A percentile compares a stretch with the other conserved stretches of the same genome.
Conservation (phyloP, 108 stramenopile genomes). For the Nitzschia putrida region DNA sequence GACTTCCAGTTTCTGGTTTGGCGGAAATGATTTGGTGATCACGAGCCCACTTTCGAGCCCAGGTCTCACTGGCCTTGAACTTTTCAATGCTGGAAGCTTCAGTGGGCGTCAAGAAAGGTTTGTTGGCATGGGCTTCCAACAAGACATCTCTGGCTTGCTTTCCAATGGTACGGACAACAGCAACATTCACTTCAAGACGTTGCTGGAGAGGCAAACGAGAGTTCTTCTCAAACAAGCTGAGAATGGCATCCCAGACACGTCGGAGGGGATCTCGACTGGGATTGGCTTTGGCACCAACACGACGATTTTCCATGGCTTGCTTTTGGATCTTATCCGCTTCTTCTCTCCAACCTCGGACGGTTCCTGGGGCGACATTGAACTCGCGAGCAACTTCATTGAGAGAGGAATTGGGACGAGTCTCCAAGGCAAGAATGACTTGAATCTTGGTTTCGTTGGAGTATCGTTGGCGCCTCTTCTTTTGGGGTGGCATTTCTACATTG, state of each 20-base stretch:
- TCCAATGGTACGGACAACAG: constrained; percentile 26
- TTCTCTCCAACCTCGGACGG: constrained; percentile 28
- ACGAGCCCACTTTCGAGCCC: constrained; percentile 32
- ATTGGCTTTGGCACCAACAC: constrained; percentile 34
- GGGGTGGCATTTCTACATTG: neutral
- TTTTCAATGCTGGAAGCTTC: constrained; percentile 18
- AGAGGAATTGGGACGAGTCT: constrained; percentile 14
- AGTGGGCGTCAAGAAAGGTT: constrained; percentile 3
- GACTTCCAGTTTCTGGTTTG: constrained; percentile 4
- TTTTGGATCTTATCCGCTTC: constrained; percentile 38
- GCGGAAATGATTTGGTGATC: constrained; percentile 28
- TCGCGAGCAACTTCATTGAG: constrained; percentile 32
- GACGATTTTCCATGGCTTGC: constrained; percentile 34
- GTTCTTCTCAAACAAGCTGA: constrained; percentile 29
- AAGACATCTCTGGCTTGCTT: constrained; percentile 24
- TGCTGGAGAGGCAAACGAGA: constrained; percentile 19
- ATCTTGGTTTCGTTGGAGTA: constrained; percentile 36
- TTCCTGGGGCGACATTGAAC: constrained; percentile 28
- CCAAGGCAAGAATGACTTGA: constrained; percentile 34
- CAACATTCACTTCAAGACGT: constrained; percentile 26
- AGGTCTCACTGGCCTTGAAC: constrained; percentile 36
- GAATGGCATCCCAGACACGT: constrained; percentile 30
- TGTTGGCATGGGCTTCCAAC: constrained; percentile 10
- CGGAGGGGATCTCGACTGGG: constrained; percentile 23
- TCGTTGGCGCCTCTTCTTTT: constrained; percentile 28